Percentiles rank a stretch among this genome's conserved stretches.
phyloP scores from a whole-genome alignment of 2,329 filamentous ascomycete genomes.

The Paecilomyces dactylethromorphus region DNA sequence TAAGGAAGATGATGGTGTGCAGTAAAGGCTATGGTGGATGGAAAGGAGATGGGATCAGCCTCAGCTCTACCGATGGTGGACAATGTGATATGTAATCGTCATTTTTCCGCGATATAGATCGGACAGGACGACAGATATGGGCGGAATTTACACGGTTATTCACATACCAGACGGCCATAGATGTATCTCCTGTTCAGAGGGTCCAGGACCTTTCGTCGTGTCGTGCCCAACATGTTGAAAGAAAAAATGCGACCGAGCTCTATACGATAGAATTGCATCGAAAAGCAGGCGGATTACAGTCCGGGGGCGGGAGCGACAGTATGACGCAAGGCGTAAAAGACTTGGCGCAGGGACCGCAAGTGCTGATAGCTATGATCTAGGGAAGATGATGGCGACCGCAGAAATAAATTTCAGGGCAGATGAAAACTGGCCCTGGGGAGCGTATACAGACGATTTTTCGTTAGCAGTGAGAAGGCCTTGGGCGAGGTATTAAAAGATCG shows the following conservation, averaged over 20 bases:
- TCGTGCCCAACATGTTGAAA: constrained; percentile 33
- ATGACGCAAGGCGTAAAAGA: constrained; percentile 32
- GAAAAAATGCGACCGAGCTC: constrained; percentile 10
- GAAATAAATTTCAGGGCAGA: neutral
- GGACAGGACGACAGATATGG: neutral
- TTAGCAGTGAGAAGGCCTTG: neutral
- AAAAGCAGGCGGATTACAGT: constrained; percentile 16
- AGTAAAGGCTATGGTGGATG: constrained; percentile 64
- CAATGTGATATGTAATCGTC: neutral
- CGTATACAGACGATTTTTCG: neutral
- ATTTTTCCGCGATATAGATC: neutral
- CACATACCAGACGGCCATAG: constrained; percentile 38
- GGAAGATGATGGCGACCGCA: constrained; percentile 1
- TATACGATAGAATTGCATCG: constrained; percentile 12
- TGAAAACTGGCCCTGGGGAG: neutral
- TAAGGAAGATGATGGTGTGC: constrained; percentile 74
- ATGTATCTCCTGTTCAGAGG: constrained; percentile 43
- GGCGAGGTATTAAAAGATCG: neutral
- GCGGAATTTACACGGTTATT: neutral
- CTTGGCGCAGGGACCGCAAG: constrained; percentile 5
- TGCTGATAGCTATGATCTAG: neutral
- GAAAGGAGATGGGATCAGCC: constrained; percentile 7
- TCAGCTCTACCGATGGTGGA: neutral
- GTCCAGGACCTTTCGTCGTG: constrained; percentile 36
- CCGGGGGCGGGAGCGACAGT: constrained; percentile 20